These are phyloP conservation scores for Myxozyma lipomycoides DNA, from an alignment of 805 yeast genomes.

Conservation along the genomic window DNA sequence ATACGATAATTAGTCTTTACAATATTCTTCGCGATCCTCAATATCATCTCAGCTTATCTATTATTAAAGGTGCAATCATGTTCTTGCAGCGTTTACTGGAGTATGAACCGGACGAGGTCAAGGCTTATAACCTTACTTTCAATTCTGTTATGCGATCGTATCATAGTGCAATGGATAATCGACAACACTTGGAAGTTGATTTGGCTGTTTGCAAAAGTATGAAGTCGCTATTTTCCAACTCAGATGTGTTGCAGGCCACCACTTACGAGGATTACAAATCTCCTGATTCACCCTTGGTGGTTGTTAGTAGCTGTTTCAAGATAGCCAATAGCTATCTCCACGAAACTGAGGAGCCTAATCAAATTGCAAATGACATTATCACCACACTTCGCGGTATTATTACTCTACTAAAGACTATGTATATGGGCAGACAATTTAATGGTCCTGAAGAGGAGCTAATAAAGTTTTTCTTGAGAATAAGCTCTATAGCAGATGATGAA, in stretches of 20 bases:
- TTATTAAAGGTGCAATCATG: conserved; percentile 41
- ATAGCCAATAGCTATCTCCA: neutral
- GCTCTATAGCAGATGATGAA: conserved; percentile 40
- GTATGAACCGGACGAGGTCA: conserved; percentile 32
- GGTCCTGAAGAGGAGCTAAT: conserved; percentile 47
- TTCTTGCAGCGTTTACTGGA: conserved; percentile 33
- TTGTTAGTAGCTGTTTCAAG: conserved; percentile 31
- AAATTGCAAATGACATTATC: conserved; percentile 27
- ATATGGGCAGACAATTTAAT: conserved; percentile 37
- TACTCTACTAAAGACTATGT: conserved; percentile 38
- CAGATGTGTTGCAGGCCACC: conserved; percentile 32
- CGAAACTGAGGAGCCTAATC: neutral
- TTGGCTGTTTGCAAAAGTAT: conserved; percentile 43
- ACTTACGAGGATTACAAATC: conserved; percentile 36
- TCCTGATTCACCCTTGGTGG: conserved; percentile 41
- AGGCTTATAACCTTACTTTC: conserved; percentile 34
- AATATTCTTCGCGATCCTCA: conserved; percentile 34
- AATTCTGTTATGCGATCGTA: conserved; percentile 39
- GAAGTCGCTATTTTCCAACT: conserved; percentile 41
- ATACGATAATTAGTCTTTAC: conserved; percentile 36
- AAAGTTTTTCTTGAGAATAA: conserved; percentile 41
- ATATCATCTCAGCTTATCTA: conserved; percentile 32
- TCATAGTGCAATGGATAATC: conserved; percentile 33
- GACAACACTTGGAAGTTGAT: conserved; percentile 42
- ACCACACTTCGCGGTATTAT: conserved; percentile 21